Evolutionary conservation across 2,329 filamentous ascomycete genomes (phyloP), one percentile per base, ranked within the genome.

Genomic region (Drechmeria coniospora): DNA sequence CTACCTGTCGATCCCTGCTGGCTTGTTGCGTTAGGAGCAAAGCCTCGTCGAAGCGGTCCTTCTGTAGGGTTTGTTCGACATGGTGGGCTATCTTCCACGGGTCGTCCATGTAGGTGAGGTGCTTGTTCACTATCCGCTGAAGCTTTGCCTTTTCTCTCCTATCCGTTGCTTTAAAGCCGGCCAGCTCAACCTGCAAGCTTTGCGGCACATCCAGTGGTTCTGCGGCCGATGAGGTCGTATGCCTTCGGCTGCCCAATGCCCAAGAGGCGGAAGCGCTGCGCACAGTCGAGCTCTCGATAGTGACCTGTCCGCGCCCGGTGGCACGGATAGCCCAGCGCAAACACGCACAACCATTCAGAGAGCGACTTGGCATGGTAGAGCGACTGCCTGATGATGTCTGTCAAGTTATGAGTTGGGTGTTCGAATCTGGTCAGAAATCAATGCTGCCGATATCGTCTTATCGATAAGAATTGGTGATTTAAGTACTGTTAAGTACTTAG

Each of bases 11-110:
- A 1, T 61, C 51, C 38, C 65, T 71, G 49, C 74, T 83, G n/a
- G 78, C 77, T 39, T 66, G 59, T 32, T 78, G 72, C 21, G 78
- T 68, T 33, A 92, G 49, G 13, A 69, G 57, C 23, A 77, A 51
- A 15, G 84, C 83, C 43, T 82, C 73, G 3, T 74, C 68, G 21
- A 66, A 65, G 18, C 74, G 59, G 23, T 66, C 66, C 32, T 66
- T 62, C 5, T 47, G 48, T 26, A 95, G 57, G 12, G 71, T 58
- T 27, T 60, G 57, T 29, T 59, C 59, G 23, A 92, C 73, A 29
- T 77, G 71, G 21, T 76, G 57, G 21, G 73, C 75, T 32, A 95
- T 65, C 40, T 77, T 74, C 36, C 76, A 61, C 2, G 80, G 79
- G 46, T 94, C 84, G 12, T 62, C 52, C 32, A 82, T 49, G 50